Base-by-base conservation (phyloP, 2,329 filamentous ascomycete species). In the Graphilbum fragrans region DNA sequence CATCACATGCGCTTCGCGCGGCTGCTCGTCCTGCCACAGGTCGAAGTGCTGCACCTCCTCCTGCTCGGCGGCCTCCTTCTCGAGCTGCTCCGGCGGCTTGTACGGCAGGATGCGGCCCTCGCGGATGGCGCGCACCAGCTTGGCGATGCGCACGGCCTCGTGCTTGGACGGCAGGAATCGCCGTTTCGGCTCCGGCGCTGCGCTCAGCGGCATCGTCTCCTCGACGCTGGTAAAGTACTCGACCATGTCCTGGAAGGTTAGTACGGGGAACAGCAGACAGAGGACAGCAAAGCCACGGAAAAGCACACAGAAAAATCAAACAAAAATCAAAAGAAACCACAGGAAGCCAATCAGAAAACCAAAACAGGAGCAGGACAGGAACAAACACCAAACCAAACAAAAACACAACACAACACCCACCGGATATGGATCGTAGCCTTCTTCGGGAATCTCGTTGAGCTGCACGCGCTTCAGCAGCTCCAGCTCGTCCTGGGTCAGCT, bases 111-210 rank as follows among this genome's bases (percentile, higher is more conserved):
- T 96, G 38, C 87, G 79, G 29, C 93, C 92, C 62, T 96, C 90
- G 49, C 83, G 80, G 52, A 98, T 98, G 31, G 92, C 92, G 55
- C 85, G 86, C 41, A 96, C 92, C 54, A 98, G 79, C 66, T 98
- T 96, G 77, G 95, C 94, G 39, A 98, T 77, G 43, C 88, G 78
- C 68, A 95, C 95, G 25, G 86, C 83, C 62, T 98, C 92, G 60
- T 98, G 86, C 63, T 95, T 96, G 37, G 90, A 96, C 7, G 93
- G 92, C 10, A 98, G 67, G 59, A 96, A 98, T 52, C 92, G 80
- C 49, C 92, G 76, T 66, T 98, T 98, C 1, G 92, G 92, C 58
- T 98, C 92, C 7, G 92, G 92, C 1, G 92, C 92, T 36, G 88
- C 82, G 57, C 86, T 95, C 43, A 98, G 62, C 14, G 92, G 92